A percentile compares a stretch with the other conserved stretches of the same genome.
These are phyloP conservation scores for Crithidia fasciculata DNA, from an alignment of 208 protist genomes.

Conservation along the genomic window DNA sequence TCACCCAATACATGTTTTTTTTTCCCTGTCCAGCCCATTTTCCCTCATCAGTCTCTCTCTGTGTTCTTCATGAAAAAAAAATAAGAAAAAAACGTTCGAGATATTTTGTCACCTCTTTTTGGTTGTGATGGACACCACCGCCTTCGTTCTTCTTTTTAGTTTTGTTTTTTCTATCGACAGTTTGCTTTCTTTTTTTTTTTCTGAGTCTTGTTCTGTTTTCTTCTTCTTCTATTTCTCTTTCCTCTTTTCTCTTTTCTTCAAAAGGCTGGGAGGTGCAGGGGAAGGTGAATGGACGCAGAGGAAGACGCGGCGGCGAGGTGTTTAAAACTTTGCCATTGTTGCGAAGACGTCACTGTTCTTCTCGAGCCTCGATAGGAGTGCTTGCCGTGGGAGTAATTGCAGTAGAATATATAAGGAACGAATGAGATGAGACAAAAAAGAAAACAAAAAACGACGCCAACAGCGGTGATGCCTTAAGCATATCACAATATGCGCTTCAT, in stretches of 20 bases:
- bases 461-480: not conserved
- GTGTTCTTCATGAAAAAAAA: not conserved
- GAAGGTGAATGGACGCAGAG: too few species aligned
- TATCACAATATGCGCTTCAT: conserved; percentile 4
- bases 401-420: not conserved
- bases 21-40: not conserved
- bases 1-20: not conserved
- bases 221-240: too few species aligned
- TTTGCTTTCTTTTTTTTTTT: not conserved
- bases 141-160: too few species aligned
- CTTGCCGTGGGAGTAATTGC: too few species aligned
- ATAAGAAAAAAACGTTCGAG: conserved; percentile 16
- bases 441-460: not conserved
- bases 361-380: too few species aligned
- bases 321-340: too few species aligned
- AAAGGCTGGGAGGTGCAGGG: too few species aligned
- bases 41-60: too few species aligned
- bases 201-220: not conserved
- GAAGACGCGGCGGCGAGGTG: too few species aligned
- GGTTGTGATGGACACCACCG: too few species aligned
- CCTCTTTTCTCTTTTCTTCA: too few species aligned
- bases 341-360: too few species aligned
- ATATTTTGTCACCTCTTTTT: not conserved
- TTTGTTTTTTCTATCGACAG: not conserved
- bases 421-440: not conserved